A percentile compares a stretch with the other conserved stretches of the same genome.
Evolutionary conservation across 2,329 filamentous ascomycete species (phyloP).

Genomic region (Graphiopsis chlorocephala): DNA sequence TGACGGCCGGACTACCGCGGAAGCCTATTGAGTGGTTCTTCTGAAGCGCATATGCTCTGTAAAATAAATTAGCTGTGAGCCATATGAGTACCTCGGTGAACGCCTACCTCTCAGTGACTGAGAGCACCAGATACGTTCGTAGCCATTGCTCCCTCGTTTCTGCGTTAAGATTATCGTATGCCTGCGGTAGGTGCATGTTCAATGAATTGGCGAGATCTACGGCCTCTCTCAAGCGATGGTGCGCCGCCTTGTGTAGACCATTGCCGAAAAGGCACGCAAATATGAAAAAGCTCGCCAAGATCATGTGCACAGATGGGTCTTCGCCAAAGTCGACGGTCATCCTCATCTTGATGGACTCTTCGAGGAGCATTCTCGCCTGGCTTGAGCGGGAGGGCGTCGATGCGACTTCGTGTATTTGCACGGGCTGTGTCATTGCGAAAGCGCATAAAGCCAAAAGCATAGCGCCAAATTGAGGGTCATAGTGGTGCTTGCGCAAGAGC

Average conservation of each 20-base stretch:
- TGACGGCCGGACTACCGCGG: conserved; percentile 40
- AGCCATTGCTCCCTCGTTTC: conserved; percentile 42
- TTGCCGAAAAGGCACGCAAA: conserved; percentile 32
- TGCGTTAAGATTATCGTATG: conserved; percentile 36
- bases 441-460: conserved; percentile 44
- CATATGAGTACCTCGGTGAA: neutral
- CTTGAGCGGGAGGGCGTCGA: conserved; percentile 28
- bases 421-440: conserved; percentile 45
- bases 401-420: conserved; percentile 42
- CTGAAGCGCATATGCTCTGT: conserved; percentile 44
- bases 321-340: conserved; percentile 40
- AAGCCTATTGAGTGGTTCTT: conserved; percentile 44
- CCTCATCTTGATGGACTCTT: conserved; percentile 45
- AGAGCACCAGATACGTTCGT: conserved; percentile 38
- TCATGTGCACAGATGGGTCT: conserved; percentile 29
- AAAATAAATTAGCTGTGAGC: neutral
- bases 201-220: conserved; percentile 42
- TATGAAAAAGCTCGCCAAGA: conserved; percentile 33
- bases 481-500: conserved; percentile 43
- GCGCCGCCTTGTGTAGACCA: conserved; percentile 28
- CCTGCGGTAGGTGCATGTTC: conserved; percentile 40
- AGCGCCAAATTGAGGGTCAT: conserved; percentile 42
- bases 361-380: conserved; percentile 43
- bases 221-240: conserved; percentile 30
- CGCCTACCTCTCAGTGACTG: conserved; percentile 27